A percentile compares a stretch with the other conserved stretches of the same genome.
These are phyloP conservation scores for Heritiera fomes DNA, from an alignment of 345 rosid genomes.

Conservation along the genomic window DNA sequence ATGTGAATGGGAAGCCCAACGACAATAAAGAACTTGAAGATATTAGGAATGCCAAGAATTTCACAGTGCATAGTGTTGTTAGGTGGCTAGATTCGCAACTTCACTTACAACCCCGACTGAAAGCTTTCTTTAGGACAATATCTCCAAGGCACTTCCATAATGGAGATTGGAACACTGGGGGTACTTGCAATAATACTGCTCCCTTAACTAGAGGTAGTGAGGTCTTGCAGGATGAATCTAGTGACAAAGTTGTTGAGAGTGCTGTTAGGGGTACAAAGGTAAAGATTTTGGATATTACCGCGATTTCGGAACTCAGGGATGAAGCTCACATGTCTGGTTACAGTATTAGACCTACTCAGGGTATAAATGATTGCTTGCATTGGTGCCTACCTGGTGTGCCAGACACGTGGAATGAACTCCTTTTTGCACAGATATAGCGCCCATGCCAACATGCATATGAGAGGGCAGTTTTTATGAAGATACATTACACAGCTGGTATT, in stretches of 20 bases:
- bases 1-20: constrained; percentile 51
- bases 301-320: constrained; percentile 65
- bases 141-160: constrained; percentile 72
- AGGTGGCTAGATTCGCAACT: constrained; percentile 70
- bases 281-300: constrained; percentile 69
- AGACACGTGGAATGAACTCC: constrained; percentile 79
- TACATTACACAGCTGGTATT: background rate
- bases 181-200: constrained; percentile 62
- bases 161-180: constrained; percentile 87
- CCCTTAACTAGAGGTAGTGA: constrained; percentile 54
- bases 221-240: constrained; percentile 50
- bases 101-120: constrained; percentile 48
- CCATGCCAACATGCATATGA: background rate
- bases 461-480: background rate
- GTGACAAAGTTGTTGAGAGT: constrained; percentile 51
- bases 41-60: constrained; percentile 56
- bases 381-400: constrained; percentile 96
- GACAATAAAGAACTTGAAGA: constrained; percentile 39
- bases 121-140: constrained; percentile 69
- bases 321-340: constrained; percentile 69
- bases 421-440: constrained; percentile 53
- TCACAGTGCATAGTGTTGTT: constrained; percentile 49
- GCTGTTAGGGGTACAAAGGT: constrained; percentile 61
- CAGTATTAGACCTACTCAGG: constrained; percentile 42
- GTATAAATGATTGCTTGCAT: constrained; percentile 81